Base-by-base conservation (phyloP, 2,329 filamentous ascomycete species). In the Aspergillus persii region DNA sequence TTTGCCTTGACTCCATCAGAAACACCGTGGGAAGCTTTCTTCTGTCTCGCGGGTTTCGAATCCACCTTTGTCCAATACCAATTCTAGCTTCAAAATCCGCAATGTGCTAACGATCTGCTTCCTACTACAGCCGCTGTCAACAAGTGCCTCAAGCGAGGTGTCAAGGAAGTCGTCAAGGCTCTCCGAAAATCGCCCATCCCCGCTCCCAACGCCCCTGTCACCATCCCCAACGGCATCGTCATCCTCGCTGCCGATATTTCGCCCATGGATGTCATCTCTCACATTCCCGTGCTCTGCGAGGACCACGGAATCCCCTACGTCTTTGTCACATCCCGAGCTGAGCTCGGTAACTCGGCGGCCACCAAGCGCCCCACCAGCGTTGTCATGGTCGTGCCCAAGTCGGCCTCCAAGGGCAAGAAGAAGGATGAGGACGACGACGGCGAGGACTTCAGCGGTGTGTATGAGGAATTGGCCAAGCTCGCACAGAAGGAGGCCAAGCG, bases 111-210 rank as follows among this genome's bases (percentile, higher is more conserved):
- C 55, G 27, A 31, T 33, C n/a, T 33, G 58, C 1, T 26, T 33
- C 39, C 41, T 26, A 30, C 26, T 59, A 53, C 77, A 98, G 95
- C 94, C 68, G 93, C 95, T 70, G 96, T 96, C 81, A 87, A 92
- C 80, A 96, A 96, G 81, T 90, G 91, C 60, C 90, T 99, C 74
- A 96, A 96, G 83, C 93, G 95, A 74, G 95, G 95, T 74, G 95
- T 99, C 67, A 99, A 99, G 81, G 95, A 99, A 81, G 94, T 96
- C 74, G 93, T 98, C 81, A 99, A 99, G 83, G 90, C 93, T 36
- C 90, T 99, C 69, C 92, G 95, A 82, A 98, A 98, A 82, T 94
- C 92, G 12, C 84, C 90, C 59, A 78, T 86, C 68, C 85, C 87
- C 58, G 85, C 86, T n/a, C 84, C 86, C 61, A 84, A 86, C 65